phyloP scores from a whole-genome alignment of 2,329 filamentous ascomycete genomes.

The Exophiala lecanii-corni region DNA sequence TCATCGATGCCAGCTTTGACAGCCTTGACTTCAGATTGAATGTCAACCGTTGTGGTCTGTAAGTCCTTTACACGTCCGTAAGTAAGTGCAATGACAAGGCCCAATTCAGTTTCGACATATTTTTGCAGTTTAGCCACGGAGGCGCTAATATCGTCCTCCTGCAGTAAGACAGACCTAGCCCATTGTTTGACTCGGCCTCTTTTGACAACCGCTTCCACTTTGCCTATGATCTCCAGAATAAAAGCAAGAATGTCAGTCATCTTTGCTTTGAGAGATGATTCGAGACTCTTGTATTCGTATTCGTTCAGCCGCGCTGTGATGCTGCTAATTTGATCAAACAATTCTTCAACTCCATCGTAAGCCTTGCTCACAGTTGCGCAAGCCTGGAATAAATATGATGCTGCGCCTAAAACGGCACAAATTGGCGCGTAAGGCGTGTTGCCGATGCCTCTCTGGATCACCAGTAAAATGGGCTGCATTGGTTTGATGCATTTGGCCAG shows the following conservation, averaged over 20 bases:
- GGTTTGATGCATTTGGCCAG: slow-evolving; percentile 7
- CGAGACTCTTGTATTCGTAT: slow-evolving; percentile 7
- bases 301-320: slow-evolving; percentile 4
- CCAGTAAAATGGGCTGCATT: slow-evolving; percentile 2
- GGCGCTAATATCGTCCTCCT: too few species aligned
- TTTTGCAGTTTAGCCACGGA: too few species aligned
- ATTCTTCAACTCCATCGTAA: slow-evolving; percentile 10
- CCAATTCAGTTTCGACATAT: too few species aligned
- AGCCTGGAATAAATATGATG: slow-evolving; percentile 2
- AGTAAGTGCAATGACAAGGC: too few species aligned
- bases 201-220: too few species aligned
- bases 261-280: slow-evolving; percentile 3
- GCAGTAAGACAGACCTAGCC: too few species aligned
- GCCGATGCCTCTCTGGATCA: slow-evolving; percentile 6
- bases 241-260: slow-evolving; percentile 6
- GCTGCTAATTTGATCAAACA: slow-evolving; percentile 5
- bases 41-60: too few species aligned
- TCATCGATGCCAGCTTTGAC: too few species aligned
- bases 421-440: slow-evolving; percentile 3
- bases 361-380: slow-evolving; percentile 9
- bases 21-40: too few species aligned
- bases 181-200: too few species aligned
- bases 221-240: too few species aligned
- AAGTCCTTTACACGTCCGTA: too few species aligned
- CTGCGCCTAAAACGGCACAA: slow-evolving; percentile 5